Evolutionary conservation across 331 rosid genomes (phyloP).

Genomic region (Phaseolus coccineus): DNA sequence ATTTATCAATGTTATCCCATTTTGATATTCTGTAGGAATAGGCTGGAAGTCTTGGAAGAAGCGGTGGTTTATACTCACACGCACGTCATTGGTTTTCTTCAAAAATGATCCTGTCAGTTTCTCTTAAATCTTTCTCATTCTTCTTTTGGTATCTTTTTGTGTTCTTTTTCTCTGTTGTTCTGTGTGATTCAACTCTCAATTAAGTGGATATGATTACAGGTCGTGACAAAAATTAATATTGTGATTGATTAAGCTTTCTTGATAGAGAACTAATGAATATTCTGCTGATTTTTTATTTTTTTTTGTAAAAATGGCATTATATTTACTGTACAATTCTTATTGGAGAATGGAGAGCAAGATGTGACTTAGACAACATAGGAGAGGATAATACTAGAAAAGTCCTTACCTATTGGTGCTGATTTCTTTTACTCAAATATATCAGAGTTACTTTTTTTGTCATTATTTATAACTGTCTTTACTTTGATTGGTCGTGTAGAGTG

Average conservation of each 20-base stretch:
- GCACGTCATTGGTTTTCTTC: conserved; percentile 95
- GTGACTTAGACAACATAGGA: conserved; percentile 23
- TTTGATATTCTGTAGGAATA: conserved; percentile 72
- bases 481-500: conserved; percentile 65
- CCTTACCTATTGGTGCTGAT: conserved; percentile 12
- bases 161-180: conserved; percentile 24
- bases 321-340: conserved; percentile 30
- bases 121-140: conserved; percentile 39
- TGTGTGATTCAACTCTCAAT: conserved; percentile 28
- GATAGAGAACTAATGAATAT: background rate
- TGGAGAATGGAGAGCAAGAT: conserved; percentile 16
- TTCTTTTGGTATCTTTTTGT: conserved; percentile 28
- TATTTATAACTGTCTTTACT: conserved; percentile 30
- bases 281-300: conserved; percentile 28
- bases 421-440: conserved; percentile 27
- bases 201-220: background rate
- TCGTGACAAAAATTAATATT: background rate
- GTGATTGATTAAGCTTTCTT: conserved; percentile 21
- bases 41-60: conserved; percentile 99
- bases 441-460: conserved; percentile 25
- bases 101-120: conserved; percentile 95
- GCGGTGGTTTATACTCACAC: conserved; percentile 97
- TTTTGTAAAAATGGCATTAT: conserved; percentile 27
- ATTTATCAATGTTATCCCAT: conserved; percentile 34
- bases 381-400: background rate